These are phyloP conservation scores for Hysterium pulicare DNA, from an alignment of 2,329 filamentous ascomycete genomes.

Conservation along the genomic window DNA sequence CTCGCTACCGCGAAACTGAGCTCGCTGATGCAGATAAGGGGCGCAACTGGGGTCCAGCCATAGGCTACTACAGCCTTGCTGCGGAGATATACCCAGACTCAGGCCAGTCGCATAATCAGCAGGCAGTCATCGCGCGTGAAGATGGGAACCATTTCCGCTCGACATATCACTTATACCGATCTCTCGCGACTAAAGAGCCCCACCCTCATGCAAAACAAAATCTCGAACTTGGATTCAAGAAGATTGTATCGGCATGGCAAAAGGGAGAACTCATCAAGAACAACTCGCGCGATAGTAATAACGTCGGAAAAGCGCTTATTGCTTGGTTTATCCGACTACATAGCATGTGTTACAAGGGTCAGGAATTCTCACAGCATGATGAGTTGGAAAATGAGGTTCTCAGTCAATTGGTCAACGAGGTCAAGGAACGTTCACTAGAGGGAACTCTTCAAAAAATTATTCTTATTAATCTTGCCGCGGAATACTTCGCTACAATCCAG, in stretches of 20 bases:
- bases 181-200: slow-evolving; percentile 69
- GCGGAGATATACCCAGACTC: slow-evolving; percentile 73
- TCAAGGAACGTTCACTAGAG: slow-evolving; percentile 66
- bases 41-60: slow-evolving; percentile 73
- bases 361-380: slow-evolving; percentile 68
- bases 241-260: slow-evolving; percentile 56
- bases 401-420: slow-evolving; percentile 68
- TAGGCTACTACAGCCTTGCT: slow-evolving; percentile 82
- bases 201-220: slow-evolving; percentile 73
- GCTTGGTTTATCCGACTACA: slow-evolving; percentile 86
- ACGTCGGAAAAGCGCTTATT: slow-evolving; percentile 62
- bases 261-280: slow-evolving; percentile 52
- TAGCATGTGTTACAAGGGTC: slow-evolving; percentile 75
- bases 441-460: slow-evolving; percentile 72
- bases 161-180: slow-evolving; percentile 86
- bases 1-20: slow-evolving; percentile 76
- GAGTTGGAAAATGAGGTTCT: slow-evolving; percentile 85
- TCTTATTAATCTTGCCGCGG: slow-evolving; percentile 81
- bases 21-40: slow-evolving; percentile 61
- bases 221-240: slow-evolving; percentile 74
- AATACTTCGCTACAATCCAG: slow-evolving; percentile 64
- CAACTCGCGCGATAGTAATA: slow-evolving; percentile 42
- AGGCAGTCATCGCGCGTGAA: slow-evolving; percentile 78
- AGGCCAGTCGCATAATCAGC: slow-evolving; percentile 83
- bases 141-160: slow-evolving; percentile 77